Evolutionary conservation across 2,329 filamentous ascomycete species (phyloP), one percentile per base, ranked within the genome.

Genomic region (Scedosporium minutisporum): DNA sequence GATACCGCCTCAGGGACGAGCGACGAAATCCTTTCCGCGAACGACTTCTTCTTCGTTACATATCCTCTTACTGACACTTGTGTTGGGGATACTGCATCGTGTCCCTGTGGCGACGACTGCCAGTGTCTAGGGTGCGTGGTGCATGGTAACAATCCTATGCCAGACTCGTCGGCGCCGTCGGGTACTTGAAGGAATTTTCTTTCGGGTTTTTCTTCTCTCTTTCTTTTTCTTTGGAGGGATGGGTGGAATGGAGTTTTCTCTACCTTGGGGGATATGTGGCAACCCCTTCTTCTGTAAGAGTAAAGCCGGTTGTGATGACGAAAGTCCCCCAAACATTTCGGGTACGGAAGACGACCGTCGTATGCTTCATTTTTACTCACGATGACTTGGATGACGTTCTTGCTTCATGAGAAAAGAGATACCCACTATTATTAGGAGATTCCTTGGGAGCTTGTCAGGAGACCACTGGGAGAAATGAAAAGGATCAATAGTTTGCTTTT

Each of bases 21-120:
- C 61, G 81, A 85, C 60, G 83, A 84, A 67, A 76, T 74, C 6
- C 69, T 83, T 25, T 76, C 78, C 1, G 78, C 79, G 1, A 77
- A 74, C 60, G 81, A 86, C 69, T 87, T 82, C 72, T 80, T 86
- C 69, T 86, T 86, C 67, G 83, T 86, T 63, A 80, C 78, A 62
- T 81, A 85, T 65, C 77, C 80, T 2, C 80, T 78, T 62, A 72
- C 73, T 3, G 76, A 79, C 25, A 70, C 72, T 1, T 84, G 82
- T 67, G 76, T 75, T 0, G 82, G 82, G 2, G 78, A 80, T 63
- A 74, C 75, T 63, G 73, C 76, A 12, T 78, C 75, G 48, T 86
- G 83, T 67, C 81, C 79, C 0, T 86, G 84, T 63, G 83, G 83
- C 7, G 82, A 86, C 63, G 82, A 84, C 65, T 86, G 83, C 63